Base-by-base conservation (phyloP, 192 early-diverging fungal genomes). In the Rhizophagus sp. region DNA sequence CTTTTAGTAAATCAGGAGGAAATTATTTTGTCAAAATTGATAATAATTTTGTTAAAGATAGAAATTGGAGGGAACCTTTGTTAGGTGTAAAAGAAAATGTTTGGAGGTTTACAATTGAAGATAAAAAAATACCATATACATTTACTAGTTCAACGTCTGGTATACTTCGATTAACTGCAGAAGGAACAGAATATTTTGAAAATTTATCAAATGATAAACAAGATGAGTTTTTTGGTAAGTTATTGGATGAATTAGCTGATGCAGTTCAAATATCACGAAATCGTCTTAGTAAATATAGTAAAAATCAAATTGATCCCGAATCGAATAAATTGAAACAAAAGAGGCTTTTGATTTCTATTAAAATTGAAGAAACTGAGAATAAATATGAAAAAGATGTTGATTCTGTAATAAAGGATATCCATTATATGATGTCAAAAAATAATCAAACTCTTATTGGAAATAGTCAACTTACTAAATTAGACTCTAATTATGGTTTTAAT, bases 21-120 rank as follows among this genome's bases (percentile, higher is more conserved):
- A 4, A 22, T 10, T 69, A 39, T 69, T 69, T 22, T 41, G 22
- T 69, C 4, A 69, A 39, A 36, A 36, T 69, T 13, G 67, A 69
- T n/a, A 41, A 22, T n/a, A 69, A 69, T 44, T 69, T 69, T 69
- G 67, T 69, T n/a, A 69, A n/a, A 22, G n/a, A 36, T 39, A 34
- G 22, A 41, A 36, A 4, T 19, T 69, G 22, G n/a, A 69, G 41
- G n/a, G 67, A 69, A 69, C 36, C 67, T 22, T 22, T 69, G 7
- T n/a, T 69, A 22, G 67, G 67, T 36, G 36, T 69, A 19, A 10
- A 10, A 15, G 30, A 69, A 7, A 69, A 36, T 36, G 19, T 69
- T 69, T 69, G 67, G 67, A 69, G 6, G 9, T 69, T 69, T 68
- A 68, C 13, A 34, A 68, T 39, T 17, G 41, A 4, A 39, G 17